Evolutionary conservation across 2,329 filamentous ascomycete species (phyloP).

Genomic region (Meredithiella fracta): DNA sequence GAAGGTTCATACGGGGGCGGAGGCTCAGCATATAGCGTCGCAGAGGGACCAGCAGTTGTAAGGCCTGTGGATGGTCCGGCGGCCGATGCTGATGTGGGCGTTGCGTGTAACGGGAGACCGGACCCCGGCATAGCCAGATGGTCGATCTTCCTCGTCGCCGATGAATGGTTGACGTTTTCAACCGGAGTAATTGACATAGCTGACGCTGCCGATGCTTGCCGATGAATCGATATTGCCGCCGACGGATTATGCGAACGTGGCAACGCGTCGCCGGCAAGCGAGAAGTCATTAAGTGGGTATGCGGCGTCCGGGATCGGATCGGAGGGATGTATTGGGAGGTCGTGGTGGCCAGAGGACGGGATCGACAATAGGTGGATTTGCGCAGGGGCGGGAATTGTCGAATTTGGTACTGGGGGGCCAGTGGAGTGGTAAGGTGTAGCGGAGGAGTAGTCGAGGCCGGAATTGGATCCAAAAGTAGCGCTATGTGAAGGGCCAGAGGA

Average conservation of each 20-base stretch:
- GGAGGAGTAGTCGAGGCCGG: conserved; percentile 5
- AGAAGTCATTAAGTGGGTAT: conserved; percentile 14
- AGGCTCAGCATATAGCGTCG: neutral
- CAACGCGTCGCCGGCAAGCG: neutral
- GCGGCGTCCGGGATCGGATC: conserved; percentile 14
- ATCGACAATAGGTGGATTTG: neutral
- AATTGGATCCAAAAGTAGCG: neutral
- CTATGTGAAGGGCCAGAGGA: neutral
- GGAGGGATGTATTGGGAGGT: conserved; percentile 13
- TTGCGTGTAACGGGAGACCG: conserved; percentile 7
- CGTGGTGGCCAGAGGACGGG: conserved; percentile 1
- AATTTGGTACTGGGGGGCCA: neutral
- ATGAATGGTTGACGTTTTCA: neutral
- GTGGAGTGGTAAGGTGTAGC: neutral
- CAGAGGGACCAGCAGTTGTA: neutral
- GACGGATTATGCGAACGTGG: neutral
- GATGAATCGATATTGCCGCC: neutral
- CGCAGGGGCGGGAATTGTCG: neutral
- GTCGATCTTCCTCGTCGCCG: conserved; percentile 7
- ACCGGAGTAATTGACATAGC: neutral
- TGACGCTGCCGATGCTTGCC: neutral
- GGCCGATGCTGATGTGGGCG: conserved; percentile 7
- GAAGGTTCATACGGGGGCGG: conserved; percentile 14
- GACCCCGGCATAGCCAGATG: conserved; percentile 13
- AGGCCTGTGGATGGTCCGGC: neutral